These are phyloP conservation scores for Pyrenochaeta sp. DNA, from an alignment of 2,329 filamentous ascomycete genomes.

Conservation along the genomic window DNA sequence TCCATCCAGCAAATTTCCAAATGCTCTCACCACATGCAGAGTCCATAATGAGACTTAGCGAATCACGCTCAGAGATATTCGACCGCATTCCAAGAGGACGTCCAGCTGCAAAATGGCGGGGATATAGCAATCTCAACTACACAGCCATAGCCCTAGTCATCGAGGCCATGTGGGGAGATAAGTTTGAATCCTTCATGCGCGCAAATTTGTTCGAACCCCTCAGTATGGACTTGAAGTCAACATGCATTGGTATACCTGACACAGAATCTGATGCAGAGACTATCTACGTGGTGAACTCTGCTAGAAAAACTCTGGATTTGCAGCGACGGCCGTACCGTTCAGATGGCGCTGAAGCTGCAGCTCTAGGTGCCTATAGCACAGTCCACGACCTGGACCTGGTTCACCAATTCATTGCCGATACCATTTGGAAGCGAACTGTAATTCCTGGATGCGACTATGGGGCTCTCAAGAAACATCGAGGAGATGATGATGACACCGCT, in stretches of 20 bases:
- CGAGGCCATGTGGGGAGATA: slow-evolving; percentile 6
- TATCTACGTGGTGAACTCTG: not conserved
- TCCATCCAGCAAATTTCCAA: too few species aligned
- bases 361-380: slow-evolving; percentile 9
- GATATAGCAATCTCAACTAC: slow-evolving; percentile 14
- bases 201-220: slow-evolving; percentile 6
- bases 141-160: slow-evolving; percentile 4
- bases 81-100: not conserved
- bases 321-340: slow-evolving; percentile 1
- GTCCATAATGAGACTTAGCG: too few species aligned
- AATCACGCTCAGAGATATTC: slow-evolving; percentile 5
- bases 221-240: slow-evolving; percentile 6
- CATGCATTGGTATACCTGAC: slow-evolving; percentile 1
- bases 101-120: not conserved
- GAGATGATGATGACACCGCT: not conserved
- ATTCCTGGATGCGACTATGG: not conserved
- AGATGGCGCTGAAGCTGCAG: slow-evolving; percentile 10
- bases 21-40: too few species aligned
- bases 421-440: not conserved
- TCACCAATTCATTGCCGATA: slow-evolving; percentile 3
- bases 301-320: not conserved
- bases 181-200: slow-evolving; percentile 3
- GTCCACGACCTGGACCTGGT: slow-evolving; percentile 9
- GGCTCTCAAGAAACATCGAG: not conserved
- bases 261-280: not conserved